Evolutionary conservation across 1,139 yeast species (phyloP).

Genomic region (Lodderomyces pseudojiufengensis): DNA sequence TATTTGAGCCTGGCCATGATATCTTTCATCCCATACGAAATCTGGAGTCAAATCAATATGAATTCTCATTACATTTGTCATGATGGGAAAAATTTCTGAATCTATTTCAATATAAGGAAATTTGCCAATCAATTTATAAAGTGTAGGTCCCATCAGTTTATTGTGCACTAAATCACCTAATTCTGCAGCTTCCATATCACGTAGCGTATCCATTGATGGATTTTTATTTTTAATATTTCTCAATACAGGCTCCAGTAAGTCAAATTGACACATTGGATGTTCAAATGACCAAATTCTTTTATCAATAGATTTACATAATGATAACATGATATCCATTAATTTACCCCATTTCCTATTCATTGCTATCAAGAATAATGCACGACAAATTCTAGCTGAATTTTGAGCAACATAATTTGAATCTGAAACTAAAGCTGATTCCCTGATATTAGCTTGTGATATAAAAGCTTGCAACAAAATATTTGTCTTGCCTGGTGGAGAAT

Average conservation of each 20-base stretch:
- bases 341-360: slow-evolving; percentile 87
- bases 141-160: slow-evolving; percentile 59
- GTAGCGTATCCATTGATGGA: slow-evolving; percentile 65
- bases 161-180: slow-evolving; percentile 90
- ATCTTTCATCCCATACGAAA: slow-evolving; percentile 76
- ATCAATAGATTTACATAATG: slow-evolving; percentile 84
- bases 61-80: slow-evolving; percentile 80
- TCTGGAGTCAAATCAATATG: slow-evolving; percentile 70
- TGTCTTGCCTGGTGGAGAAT: slow-evolving; percentile 80
- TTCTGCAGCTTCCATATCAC: slow-evolving; percentile 73
- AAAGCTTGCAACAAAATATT: slow-evolving; percentile 84
- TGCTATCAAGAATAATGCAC: slow-evolving; percentile 86
- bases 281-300: slow-evolving; percentile 83
- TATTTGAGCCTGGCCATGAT: slow-evolving; percentile 80
- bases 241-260: slow-evolving; percentile 63
- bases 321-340: slow-evolving; percentile 67
- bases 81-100: slow-evolving; percentile 87
- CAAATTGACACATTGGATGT: slow-evolving; percentile 88
- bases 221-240: slow-evolving; percentile 61
- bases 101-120: slow-evolving; percentile 74
- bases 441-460: slow-evolving; percentile 69
- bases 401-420: slow-evolving; percentile 95
- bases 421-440: slow-evolving; percentile 78
- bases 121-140: slow-evolving; percentile 59
- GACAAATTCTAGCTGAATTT: slow-evolving; percentile 86